A percentile compares a stretch with the other conserved stretches of the same genome.
These are phyloP conservation scores for Corylus americana DNA, from an alignment of 306 rosid genomes.

Conservation along the genomic window DNA sequence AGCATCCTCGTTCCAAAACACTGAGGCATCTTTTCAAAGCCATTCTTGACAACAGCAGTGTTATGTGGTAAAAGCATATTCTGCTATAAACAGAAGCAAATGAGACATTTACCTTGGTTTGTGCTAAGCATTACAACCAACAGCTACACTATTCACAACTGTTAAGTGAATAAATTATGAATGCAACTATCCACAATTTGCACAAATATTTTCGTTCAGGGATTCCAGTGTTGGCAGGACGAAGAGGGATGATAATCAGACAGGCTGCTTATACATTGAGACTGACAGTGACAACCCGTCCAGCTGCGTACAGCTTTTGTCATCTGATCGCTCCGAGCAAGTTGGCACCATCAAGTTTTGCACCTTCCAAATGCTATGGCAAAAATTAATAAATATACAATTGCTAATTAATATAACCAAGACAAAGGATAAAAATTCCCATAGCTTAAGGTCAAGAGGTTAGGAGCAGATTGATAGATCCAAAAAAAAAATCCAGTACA, in stretches of 20 bases:
- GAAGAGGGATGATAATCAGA: no score
- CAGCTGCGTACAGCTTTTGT: constrained; percentile 1
- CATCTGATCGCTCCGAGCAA: constrained; percentile 78
- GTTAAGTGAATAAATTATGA: neutral
- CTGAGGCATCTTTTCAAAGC: neutral
- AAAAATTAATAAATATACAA: constrained; percentile 3
- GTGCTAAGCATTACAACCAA: neutral
- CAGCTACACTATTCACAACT: neutral
- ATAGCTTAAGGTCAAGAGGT: neutral
- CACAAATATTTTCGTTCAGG: neutral
- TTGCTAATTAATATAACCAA: neutral
- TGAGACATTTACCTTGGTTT: neutral
- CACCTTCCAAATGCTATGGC: constrained; percentile 81
- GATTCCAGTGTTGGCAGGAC: neutral
- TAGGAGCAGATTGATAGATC: no score
- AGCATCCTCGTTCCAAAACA: neutral
- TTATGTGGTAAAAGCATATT: no score
- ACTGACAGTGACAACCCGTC: neutral
- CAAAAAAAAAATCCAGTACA: no score
- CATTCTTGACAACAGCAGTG: neutral
- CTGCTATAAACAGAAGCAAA: no score
- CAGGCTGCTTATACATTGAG: neutral
- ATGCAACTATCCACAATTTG: neutral
- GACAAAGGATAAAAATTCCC: neutral
- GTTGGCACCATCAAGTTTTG: constrained; percentile 92